Percentiles rank a stretch among this genome's conserved stretches.
These are phyloP conservation scores for Mrakia gelida DNA, from an alignment of 768 basidiomycete genomes.

Conservation along the genomic window DNA sequence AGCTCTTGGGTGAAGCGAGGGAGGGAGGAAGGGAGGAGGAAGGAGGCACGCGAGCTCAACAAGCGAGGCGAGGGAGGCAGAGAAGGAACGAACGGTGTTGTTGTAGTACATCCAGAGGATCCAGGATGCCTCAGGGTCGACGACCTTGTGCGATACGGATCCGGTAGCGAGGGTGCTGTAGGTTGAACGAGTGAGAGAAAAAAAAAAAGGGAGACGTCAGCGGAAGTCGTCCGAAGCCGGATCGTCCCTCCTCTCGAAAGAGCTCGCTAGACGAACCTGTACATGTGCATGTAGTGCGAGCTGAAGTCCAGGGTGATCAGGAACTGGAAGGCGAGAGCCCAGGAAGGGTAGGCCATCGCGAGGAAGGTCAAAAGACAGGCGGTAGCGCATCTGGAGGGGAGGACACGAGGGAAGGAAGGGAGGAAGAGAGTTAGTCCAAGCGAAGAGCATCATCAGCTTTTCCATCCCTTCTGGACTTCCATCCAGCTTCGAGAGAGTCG, in stretches of 20 bases:
- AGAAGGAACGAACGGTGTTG: slow-evolving; percentile 62
- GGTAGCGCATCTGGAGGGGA: slow-evolving; percentile 73
- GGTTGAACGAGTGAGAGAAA: too few relatives aligned
- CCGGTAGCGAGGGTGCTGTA: slow-evolving; percentile 89
- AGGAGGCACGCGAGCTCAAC: background rate
- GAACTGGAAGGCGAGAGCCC: slow-evolving; percentile 81
- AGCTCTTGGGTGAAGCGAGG: background rate
- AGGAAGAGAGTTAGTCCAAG: slow-evolving; percentile 8
- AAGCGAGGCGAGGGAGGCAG: background rate
- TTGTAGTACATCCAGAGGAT: slow-evolving; percentile 93
- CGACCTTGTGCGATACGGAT: slow-evolving; percentile 84
- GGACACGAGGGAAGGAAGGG: background rate
- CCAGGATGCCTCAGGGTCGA: slow-evolving; percentile 84
- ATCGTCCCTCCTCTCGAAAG: background rate
- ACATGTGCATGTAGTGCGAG: slow-evolving; percentile 99
- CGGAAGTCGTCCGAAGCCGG: background rate
- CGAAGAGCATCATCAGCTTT: slow-evolving; percentile 5
- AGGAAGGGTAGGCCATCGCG: slow-evolving; percentile 79
- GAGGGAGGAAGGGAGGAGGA: background rate
- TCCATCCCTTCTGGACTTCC: background rate
- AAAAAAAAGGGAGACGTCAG: background rate
- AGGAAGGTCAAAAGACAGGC: slow-evolving; percentile 92
- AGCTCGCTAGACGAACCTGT: slow-evolving; percentile 61
- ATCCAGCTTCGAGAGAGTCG: slow-evolving; percentile 37
- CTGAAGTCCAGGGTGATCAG: slow-evolving; percentile 96